Percentiles rank a stretch among this genome's conserved stretches.
These are phyloP conservation scores for Leucogyrophana mollusca DNA, from an alignment of 768 basidiomycete species.

Conservation along the genomic window DNA sequence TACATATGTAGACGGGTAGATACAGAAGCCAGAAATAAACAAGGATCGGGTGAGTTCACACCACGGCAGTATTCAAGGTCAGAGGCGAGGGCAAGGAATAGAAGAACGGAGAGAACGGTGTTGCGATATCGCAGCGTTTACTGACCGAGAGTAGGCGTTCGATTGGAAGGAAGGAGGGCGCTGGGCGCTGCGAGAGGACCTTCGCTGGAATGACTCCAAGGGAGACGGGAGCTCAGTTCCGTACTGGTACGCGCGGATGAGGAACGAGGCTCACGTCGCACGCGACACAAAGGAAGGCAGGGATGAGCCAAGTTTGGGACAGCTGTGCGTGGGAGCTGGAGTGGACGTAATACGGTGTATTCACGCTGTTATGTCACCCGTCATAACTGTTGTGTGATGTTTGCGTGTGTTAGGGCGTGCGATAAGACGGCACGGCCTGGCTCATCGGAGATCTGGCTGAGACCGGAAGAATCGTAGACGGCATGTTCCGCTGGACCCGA, in stretches of 20 bases:
- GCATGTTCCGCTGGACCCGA: constrained; percentile 32
- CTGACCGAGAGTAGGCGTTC: too few relatives aligned
- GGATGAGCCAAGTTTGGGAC: background rate
- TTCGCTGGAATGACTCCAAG: background rate
- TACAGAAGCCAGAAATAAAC: background rate
- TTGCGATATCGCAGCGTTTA: too few relatives aligned
- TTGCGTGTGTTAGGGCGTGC: constrained; percentile 9
- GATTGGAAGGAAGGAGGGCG: too few relatives aligned
- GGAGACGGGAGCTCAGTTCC: constrained; percentile 16
- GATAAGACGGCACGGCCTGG: constrained; percentile 9
- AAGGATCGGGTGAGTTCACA: background rate
- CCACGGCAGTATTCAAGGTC: background rate
- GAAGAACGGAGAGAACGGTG: background rate
- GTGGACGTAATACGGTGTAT: constrained; percentile 27
- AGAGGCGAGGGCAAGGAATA: background rate
- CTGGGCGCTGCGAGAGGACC: too few relatives aligned
- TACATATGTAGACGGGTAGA: background rate
- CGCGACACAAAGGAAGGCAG: constrained; percentile 10
- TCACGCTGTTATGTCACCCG: constrained; percentile 21
- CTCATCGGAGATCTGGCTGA: constrained; percentile 26
- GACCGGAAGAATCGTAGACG: constrained; percentile 21
- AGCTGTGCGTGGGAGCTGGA: constrained; percentile 30
- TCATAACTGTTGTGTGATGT: constrained; percentile 16
- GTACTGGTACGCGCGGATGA: constrained; percentile 3
- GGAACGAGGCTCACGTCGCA: too few relatives aligned